These are phyloP conservation scores for Tylopilus cervinicoccineus DNA, from an alignment of 768 basidiomycete genomes.

Conservation along the genomic window DNA sequence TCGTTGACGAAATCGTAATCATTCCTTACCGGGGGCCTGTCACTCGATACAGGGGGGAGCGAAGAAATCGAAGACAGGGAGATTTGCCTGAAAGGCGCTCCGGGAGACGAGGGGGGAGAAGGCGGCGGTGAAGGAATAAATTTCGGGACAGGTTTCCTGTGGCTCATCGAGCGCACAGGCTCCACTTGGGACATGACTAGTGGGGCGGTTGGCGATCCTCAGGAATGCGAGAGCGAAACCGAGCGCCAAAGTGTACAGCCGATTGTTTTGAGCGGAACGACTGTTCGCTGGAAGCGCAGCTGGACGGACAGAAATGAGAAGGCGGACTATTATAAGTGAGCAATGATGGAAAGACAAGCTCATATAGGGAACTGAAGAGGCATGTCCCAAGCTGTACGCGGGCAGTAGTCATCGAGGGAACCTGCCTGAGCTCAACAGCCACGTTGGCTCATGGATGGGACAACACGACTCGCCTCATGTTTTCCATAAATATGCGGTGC, in stretches of 20 bases:
- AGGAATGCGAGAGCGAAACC: conserved; percentile 5
- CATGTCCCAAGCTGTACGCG: conserved; percentile 31
- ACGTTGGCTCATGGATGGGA: conserved; percentile 32
- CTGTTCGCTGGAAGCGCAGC: conserved; percentile 20
- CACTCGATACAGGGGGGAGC: conserved; percentile 15
- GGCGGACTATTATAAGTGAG: conserved; percentile 25
- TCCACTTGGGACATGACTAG: conserved; percentile 28
- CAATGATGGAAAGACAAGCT: conserved; percentile 25
- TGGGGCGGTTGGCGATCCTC: conserved; percentile 5
- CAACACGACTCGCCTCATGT: conserved; percentile 36
- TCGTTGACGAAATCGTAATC: neutral
- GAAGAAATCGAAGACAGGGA: conserved; percentile 27
- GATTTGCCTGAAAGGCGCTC: conserved; percentile 31
- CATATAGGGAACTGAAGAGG: conserved; percentile 29
- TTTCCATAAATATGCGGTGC: conserved; percentile 32
- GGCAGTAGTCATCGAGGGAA: conserved; percentile 29
- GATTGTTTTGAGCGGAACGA: conserved; percentile 15
- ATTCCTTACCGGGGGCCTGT: conserved; percentile 31
- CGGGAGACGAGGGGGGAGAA: conserved; percentile 32
- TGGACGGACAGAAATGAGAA: conserved; percentile 27
- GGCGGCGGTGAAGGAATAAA: conserved; percentile 64
- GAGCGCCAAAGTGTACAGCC: conserved; percentile 9
- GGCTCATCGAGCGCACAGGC: conserved; percentile 44
- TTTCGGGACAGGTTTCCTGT: conserved; percentile 66
- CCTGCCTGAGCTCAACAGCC: conserved; percentile 33